Percentiles rank a stretch among this genome's conserved stretches.
Evolutionary conservation across 768 basidiomycete genomes (phyloP).

Genomic region (Leccinum barrowsii): DNA sequence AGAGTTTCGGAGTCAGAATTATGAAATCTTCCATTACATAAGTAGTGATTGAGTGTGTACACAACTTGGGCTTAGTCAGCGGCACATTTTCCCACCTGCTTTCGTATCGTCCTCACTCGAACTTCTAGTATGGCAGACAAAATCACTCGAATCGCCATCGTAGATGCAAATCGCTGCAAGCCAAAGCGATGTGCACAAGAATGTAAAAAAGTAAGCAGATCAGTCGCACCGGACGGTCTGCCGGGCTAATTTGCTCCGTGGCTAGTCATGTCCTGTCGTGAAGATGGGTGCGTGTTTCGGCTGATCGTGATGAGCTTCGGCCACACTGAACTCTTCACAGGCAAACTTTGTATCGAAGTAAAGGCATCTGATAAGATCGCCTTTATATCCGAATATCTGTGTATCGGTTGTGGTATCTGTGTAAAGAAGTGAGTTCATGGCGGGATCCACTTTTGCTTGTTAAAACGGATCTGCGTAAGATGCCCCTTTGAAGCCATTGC

Average conservation of each 20-base stretch:
- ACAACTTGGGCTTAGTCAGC: no score
- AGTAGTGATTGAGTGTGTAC: no score
- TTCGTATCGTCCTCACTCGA: background rate
- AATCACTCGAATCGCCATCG: constrained; percentile 97
- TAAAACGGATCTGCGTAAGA: constrained; percentile 40
- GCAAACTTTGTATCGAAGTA: constrained; percentile 98
- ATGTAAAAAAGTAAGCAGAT: constrained; percentile 80
- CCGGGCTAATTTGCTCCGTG: constrained; percentile 3
- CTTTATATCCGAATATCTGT: constrained; percentile 97
- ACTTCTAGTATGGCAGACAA: constrained; percentile 72
- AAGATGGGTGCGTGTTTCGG: constrained; percentile 74
- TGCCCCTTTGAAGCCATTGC: constrained; percentile 99
- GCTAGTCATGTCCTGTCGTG: constrained; percentile 89
- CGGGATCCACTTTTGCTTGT: background rate
- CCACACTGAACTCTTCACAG: constrained; percentile 34
- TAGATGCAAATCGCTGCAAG: constrained; percentile 89
- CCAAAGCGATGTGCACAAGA: constrained; percentile 97
- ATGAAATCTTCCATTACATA: no score
- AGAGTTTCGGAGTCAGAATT: no score
- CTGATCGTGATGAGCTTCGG: background rate
- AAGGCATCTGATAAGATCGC: constrained; percentile 95
- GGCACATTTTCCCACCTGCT: no score
- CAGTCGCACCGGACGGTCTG: constrained; percentile 2
- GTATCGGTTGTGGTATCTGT: constrained; percentile 99
- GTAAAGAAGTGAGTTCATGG: constrained; percentile 83